Evolutionary conservation across 2,329 filamentous ascomycete genomes (phyloP).

Genomic region (Colletotrichum lindemuthianum): DNA sequence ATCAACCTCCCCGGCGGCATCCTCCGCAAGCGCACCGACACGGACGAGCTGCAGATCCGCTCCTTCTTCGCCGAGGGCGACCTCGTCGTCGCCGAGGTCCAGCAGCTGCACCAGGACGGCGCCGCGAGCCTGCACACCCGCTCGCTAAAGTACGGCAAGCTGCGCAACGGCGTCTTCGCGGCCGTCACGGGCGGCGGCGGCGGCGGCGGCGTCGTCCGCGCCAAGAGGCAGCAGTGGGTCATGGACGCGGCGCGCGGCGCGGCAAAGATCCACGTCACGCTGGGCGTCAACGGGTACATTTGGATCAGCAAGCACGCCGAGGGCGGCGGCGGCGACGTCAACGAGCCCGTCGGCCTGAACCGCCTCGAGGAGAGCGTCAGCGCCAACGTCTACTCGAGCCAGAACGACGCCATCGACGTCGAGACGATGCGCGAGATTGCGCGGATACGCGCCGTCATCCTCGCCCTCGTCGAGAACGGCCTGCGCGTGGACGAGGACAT

Average conservation of each 20-base stretch:
- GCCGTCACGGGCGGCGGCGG: conserved; percentile 83
- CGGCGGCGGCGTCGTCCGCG: conserved; percentile 85
- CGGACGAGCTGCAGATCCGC: conserved; percentile 96
- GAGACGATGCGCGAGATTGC: conserved; percentile 89
- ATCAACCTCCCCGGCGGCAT: conserved; percentile 97
- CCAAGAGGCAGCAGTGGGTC: conserved; percentile 88
- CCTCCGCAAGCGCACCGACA: conserved; percentile 88
- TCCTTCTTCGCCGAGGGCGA: conserved; percentile 98
- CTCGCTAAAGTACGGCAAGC: conserved; percentile 91
- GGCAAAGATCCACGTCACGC: conserved; percentile 81
- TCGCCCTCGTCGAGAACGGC: conserved; percentile 83
- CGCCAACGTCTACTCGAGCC: conserved; percentile 89
- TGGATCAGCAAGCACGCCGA: conserved; percentile 91
- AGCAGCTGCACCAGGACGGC: conserved; percentile 87
- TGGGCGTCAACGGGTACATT: conserved; percentile 97
- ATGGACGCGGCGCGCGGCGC: conserved; percentile 67
- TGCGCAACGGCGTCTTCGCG: conserved; percentile 92
- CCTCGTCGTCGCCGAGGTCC: conserved; percentile 92
- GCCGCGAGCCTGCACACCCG: conserved; percentile 90
- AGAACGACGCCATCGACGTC: conserved; percentile 85
- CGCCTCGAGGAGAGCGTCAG: conserved; percentile 88
- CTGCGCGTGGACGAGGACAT: conserved; percentile 90
- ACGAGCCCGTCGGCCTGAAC: conserved; percentile 75
- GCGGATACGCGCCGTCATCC: conserved; percentile 82
- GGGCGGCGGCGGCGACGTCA: conserved; percentile 55